Percentiles rank a stretch among this genome's conserved stretches.
These are phyloP conservation scores for Pythium sukuiense DNA, from an alignment of 352 stramenopile species.

Conservation along the genomic window DNA sequence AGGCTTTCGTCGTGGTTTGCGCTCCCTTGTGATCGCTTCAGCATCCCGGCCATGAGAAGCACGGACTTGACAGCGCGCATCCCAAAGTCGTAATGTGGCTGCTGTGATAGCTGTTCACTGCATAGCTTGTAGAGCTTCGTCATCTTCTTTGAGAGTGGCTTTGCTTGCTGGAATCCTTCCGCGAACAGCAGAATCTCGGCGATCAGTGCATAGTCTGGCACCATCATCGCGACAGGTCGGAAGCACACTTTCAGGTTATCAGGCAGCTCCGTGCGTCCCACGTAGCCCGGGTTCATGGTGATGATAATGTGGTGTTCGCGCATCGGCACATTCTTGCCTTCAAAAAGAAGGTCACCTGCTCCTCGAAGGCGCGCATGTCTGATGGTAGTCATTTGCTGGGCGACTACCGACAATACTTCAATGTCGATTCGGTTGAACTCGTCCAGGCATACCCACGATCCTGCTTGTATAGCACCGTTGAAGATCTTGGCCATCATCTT, in stretches of 20 bases:
- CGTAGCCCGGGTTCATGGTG: conserved; percentile 89
- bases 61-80: conserved; percentile 86
- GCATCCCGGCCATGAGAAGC: conserved; percentile 68
- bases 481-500: conserved; percentile 88
- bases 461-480: conserved; percentile 75
- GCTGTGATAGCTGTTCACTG: conserved; percentile 82
- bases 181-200: conserved; percentile 83
- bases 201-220: conserved; percentile 84
- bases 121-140: conserved; percentile 84
- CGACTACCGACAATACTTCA: conserved; percentile 86
- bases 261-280: conserved; percentile 75
- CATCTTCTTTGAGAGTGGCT: conserved; percentile 63
- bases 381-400: conserved; percentile 81
- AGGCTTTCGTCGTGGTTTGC: conserved; percentile 46
- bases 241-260: conserved; percentile 88
- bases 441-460: conserved; percentile 85
- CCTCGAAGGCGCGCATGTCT: conserved; percentile 45
- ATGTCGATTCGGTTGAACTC: conserved; percentile 92
- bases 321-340: conserved; percentile 55
- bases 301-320: conserved; percentile 82
- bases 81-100: conserved; percentile 88
- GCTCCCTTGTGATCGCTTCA: conserved; percentile 43
- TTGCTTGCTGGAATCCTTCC: conserved; percentile 73
- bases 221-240: conserved; percentile 88
- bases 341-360: conserved; percentile 45